Evolutionary conservation across 345 rosid genomes (phyloP).

Genomic region (Eucalyptus guilfoylei): DNA sequence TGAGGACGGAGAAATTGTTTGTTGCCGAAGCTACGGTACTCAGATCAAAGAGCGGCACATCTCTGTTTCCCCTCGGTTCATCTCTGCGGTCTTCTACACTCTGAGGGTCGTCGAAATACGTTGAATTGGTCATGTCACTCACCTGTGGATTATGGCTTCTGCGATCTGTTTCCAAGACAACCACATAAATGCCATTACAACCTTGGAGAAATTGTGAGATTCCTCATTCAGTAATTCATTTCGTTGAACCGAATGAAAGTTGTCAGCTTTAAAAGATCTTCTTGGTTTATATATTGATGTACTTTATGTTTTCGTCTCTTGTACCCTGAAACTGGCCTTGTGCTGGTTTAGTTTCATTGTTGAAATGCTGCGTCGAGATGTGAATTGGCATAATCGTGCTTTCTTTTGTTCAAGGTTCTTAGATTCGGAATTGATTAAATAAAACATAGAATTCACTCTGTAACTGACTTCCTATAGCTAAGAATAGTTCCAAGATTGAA

Average conservation of each 20-base stretch:
- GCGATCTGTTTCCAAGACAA: neutral
- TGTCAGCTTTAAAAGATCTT: neutral
- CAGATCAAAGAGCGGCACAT: constrained; percentile 12
- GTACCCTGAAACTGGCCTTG: neutral
- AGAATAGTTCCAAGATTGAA: neutral
- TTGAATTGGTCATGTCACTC: neutral
- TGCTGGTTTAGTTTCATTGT: neutral
- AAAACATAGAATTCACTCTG: neutral
- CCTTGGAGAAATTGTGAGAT: neutral
- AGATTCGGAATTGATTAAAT: neutral
- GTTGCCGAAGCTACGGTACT: constrained; percentile 8
- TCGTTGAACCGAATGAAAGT: neutral
- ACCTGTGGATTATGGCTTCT: neutral
- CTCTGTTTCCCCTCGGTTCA: neutral
- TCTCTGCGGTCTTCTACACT: neutral
- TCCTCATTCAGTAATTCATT: neutral
- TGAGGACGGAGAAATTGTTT: constrained; percentile 6
- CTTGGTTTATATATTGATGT: neutral
- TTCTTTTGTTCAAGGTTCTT: neutral
- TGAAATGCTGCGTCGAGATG: neutral
- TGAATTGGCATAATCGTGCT: neutral
- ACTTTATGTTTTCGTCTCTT: neutral
- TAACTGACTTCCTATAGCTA: neutral
- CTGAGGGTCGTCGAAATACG: neutral
- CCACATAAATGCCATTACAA: neutral